A percentile compares a stretch with the other conserved stretches of the same genome.
Evolutionary conservation across 176 grass and related monocot species (phyloP).

Genomic region (Poa pratensis): DNA sequence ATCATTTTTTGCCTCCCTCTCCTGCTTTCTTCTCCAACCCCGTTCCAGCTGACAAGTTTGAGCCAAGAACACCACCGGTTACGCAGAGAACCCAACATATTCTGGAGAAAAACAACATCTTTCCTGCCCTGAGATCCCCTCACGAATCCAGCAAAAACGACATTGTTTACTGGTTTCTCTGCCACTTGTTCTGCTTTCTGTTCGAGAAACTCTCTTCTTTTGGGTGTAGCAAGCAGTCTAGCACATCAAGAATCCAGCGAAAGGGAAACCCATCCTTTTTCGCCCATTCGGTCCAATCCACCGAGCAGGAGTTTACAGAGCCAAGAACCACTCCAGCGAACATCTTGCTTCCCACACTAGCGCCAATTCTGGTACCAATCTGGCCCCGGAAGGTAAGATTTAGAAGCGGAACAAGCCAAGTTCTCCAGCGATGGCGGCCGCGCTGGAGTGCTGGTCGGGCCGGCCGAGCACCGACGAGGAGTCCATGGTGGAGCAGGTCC

Average conservation of each 20-base stretch:
- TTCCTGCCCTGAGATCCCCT: slow-evolving; percentile 22
- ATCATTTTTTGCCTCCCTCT: slow-evolving; percentile 38
- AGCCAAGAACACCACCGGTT: slow-evolving; percentile 35
- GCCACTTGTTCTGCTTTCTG: slow-evolving; percentile 24
- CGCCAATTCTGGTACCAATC: not conserved
- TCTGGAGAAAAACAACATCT: not conserved
- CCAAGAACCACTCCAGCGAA: slow-evolving; percentile 11
- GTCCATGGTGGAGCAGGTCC: slow-evolving; percentile 90
- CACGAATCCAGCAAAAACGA: slow-evolving; percentile 29
- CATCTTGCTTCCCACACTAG: slow-evolving; percentile 33
- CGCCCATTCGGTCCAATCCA: not conserved
- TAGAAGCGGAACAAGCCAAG: slow-evolving; percentile 15
- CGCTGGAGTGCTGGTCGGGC: slow-evolving; percentile 98
- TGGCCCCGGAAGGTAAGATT: slow-evolving; percentile 31
- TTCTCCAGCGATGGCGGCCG: slow-evolving; percentile 73
- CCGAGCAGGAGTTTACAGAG: not conserved
- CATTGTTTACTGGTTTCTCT: slow-evolving; percentile 31
- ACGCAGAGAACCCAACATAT: slow-evolving; percentile 43
- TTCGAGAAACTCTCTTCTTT: slow-evolving; percentile 2
- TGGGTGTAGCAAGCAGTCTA: not conserved
- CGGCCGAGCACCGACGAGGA: slow-evolving; percentile 98
- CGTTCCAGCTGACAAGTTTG: slow-evolving; percentile 35
- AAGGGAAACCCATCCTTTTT: slow-evolving; percentile 19
- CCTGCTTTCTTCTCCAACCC: slow-evolving; percentile 26
- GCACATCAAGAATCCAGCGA: slow-evolving; percentile 16